phyloP scores from a whole-genome alignment of 768 basidiomycete genomes.

The Russula brevipes region DNA sequence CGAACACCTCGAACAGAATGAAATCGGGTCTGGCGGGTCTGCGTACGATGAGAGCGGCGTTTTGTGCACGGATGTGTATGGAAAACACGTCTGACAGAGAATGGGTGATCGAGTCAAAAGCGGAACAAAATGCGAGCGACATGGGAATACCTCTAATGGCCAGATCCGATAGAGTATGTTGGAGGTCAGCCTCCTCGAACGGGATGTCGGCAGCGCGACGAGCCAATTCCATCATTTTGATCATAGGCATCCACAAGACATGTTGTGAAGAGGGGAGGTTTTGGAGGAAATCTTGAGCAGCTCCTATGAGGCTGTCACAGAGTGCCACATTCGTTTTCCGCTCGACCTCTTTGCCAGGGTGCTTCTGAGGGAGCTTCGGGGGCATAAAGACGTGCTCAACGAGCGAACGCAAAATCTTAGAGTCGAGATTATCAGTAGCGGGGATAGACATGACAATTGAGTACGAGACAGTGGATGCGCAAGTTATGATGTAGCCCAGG shows the following conservation, averaged over 20 bases:
- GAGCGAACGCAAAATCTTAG: not conserved
- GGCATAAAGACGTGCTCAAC: conserved; percentile 13
- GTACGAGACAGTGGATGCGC: not conserved
- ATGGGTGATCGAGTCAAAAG: not conserved
- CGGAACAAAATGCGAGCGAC: not conserved
- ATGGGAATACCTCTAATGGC: not conserved
- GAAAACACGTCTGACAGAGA: conserved; percentile 34
- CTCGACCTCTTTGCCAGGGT: not conserved
- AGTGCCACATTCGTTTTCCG: conserved; percentile 4
- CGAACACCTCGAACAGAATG: conserved; percentile 43
- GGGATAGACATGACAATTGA: not conserved
- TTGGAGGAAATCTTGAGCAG: not conserved
- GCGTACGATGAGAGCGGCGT: conserved; percentile 41
- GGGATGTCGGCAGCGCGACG: not conserved
- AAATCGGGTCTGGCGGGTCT: not conserved
- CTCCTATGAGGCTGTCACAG: not conserved
- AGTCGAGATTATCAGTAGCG: not conserved
- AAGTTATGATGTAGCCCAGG: not conserved
- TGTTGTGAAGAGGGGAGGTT: not conserved
- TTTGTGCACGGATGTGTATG: conserved; percentile 42
- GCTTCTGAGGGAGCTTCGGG: conserved; percentile 11
- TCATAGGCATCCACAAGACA: conserved; percentile 8
- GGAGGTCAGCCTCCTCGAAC: not conserved
- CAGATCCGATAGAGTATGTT: conserved; percentile 1
- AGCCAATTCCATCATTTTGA: conserved; percentile 7